Evolutionary conservation across 768 basidiomycete genomes (phyloP).

Genomic region (Termitomyces sp.): DNA sequence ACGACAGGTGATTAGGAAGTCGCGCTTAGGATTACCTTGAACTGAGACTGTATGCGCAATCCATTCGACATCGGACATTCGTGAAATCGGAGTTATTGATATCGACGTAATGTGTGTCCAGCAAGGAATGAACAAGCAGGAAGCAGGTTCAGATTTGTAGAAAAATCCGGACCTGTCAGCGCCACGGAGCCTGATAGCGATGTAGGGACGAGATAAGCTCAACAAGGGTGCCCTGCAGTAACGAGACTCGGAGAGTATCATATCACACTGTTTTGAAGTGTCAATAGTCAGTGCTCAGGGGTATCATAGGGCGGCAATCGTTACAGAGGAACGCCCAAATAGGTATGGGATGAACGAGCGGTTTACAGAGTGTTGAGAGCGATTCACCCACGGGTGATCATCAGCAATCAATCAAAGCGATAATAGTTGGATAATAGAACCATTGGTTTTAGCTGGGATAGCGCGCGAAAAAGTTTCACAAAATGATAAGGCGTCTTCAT

Average conservation of each 20-base stretch:
- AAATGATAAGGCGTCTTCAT: background rate
- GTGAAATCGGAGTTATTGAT: background rate
- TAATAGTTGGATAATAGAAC: background rate
- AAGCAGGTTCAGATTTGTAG: background rate
- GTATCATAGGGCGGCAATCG: background rate
- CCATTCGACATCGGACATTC: background rate
- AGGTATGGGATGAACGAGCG: background rate
- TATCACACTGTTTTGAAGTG: background rate
- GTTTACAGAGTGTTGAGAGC: background rate
- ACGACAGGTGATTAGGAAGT: background rate
- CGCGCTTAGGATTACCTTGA: background rate
- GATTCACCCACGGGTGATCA: background rate
- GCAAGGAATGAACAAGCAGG: background rate
- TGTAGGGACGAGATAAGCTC: no score
- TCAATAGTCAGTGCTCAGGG: background rate
- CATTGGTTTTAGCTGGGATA: background rate
- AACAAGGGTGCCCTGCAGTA: background rate
- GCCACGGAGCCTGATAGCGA: background rate
- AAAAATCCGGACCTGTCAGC: background rate
- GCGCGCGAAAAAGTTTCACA: background rate
- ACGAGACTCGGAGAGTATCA: background rate
- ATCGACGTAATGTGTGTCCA: background rate
- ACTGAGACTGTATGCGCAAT: background rate
- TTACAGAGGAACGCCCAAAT: background rate
- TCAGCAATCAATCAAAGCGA: background rate